These are phyloP conservation scores for Nothomitra cinnamomea DNA, from an alignment of 2,329 filamentous ascomycete genomes.

Conservation along the genomic window DNA sequence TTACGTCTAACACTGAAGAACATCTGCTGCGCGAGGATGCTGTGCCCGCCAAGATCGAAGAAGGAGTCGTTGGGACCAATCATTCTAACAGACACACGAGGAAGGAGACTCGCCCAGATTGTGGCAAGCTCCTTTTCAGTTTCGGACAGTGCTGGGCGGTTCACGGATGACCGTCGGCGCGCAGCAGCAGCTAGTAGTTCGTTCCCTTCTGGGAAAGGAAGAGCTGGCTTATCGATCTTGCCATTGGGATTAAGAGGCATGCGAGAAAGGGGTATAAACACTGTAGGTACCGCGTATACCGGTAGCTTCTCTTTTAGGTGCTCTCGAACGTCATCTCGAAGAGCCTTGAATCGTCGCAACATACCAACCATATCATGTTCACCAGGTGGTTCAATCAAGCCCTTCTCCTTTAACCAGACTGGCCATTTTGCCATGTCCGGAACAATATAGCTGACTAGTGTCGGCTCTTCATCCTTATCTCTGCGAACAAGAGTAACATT, in stretches of 20 bases:
- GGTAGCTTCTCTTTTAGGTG: slow-evolving; percentile 57
- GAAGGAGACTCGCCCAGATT: slow-evolving; percentile 56
- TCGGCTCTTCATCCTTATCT: slow-evolving; percentile 72
- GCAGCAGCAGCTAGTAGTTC: slow-evolving; percentile 42
- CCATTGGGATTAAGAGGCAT: slow-evolving; percentile 70
- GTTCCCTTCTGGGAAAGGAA: slow-evolving; percentile 65
- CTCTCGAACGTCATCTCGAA: slow-evolving; percentile 44
- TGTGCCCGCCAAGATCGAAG: slow-evolving; percentile 69
- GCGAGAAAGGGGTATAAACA: slow-evolving; percentile 54
- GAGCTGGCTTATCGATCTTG: slow-evolving; percentile 62
- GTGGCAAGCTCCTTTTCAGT: slow-evolving; percentile 52
- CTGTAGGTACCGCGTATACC: slow-evolving; percentile 55
- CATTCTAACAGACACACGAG: slow-evolving; percentile 47
- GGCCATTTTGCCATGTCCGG: slow-evolving; percentile 63
- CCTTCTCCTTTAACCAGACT: slow-evolving; percentile 42
- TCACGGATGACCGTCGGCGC: slow-evolving; percentile 26
- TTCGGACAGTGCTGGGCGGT: slow-evolving; percentile 30
- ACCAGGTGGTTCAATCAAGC: slow-evolving; percentile 37
- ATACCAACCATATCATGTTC: slow-evolving; percentile 35
- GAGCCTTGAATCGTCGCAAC: slow-evolving; percentile 42
- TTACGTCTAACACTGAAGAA: slow-evolving; percentile 50
- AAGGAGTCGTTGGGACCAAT: slow-evolving; percentile 47
- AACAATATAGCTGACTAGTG: slow-evolving; percentile 77
- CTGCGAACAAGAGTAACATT: slow-evolving; percentile 72
- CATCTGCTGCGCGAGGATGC: slow-evolving; percentile 65